Evolutionary conservation across 176 grass and related monocot species (phyloP).

Genomic region (Bothriochloa decipiens): DNA sequence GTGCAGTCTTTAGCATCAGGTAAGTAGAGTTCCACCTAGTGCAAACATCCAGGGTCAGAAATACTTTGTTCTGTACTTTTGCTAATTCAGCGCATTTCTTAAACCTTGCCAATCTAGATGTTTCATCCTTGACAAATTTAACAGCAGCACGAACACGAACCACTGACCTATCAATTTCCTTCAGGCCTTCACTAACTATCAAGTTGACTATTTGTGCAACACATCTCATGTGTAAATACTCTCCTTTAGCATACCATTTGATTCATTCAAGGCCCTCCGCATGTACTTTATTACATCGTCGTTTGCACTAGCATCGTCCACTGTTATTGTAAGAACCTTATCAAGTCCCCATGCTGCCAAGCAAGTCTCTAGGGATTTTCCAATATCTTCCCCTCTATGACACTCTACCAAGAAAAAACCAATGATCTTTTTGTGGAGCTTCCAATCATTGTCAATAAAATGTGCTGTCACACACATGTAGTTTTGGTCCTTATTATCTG

Average conservation of each 20-base stretch:
- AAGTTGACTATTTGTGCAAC: neutral
- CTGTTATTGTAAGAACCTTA: neutral
- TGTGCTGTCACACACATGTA: neutral
- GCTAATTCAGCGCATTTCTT: neutral
- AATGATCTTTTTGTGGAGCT: neutral
- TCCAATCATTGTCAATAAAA: constrained; percentile 17
- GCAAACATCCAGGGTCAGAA: neutral
- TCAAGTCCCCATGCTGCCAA: neutral
- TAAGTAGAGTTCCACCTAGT: neutral
- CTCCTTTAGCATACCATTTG: neutral
- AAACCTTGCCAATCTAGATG: neutral
- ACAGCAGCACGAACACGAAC: neutral
- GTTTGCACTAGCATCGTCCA: neutral
- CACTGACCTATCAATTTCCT: neutral
- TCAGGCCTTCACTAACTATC: neutral
- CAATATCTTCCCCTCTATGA: constrained; percentile 16
- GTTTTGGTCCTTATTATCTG: neutral
- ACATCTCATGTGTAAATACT: constrained; percentile 11
- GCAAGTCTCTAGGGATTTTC: neutral
- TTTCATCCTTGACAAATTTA: neutral
- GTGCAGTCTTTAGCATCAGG: neutral
- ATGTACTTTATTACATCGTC: constrained; percentile 1
- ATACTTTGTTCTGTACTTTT: neutral
- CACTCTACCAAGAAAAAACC: neutral
- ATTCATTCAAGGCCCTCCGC: neutral